These are phyloP conservation scores for Symbiodinium pilosum DNA, from an alignment of 73 alveolate species.

Conservation along the genomic window DNA sequence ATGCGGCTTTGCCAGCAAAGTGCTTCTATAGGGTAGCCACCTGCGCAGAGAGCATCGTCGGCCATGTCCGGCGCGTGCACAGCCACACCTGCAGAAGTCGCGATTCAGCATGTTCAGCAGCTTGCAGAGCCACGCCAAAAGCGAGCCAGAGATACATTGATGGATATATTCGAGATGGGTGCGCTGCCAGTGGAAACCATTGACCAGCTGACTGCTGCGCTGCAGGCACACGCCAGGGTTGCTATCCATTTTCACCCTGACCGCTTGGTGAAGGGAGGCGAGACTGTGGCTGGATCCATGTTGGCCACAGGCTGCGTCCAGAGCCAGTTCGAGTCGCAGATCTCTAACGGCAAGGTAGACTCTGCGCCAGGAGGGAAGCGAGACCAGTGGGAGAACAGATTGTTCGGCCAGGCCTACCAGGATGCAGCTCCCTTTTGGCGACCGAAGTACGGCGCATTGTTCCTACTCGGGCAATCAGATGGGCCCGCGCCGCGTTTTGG, in stretches of 20 bases:
- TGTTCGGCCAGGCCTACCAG: constrained; percentile 14
- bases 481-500: constrained; percentile 27
- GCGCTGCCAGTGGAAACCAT: not conserved
- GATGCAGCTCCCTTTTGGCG: not conserved
- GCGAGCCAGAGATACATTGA: not conserved
- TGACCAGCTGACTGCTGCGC: not conserved
- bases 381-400: constrained; percentile 23
- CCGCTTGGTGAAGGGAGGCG: constrained; percentile 13
- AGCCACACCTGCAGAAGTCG: constrained; percentile 23
- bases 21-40: not conserved
- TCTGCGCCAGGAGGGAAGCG: not conserved
- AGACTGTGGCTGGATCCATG: constrained; percentile 23
- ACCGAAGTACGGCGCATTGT: not conserved
- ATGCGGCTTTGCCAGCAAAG: not conserved
- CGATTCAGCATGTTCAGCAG: not conserved
- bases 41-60: not conserved
- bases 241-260: constrained; percentile 18
- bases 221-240: not conserved
- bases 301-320: constrained; percentile 28
- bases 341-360: not conserved
- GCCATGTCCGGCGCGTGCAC: not conserved
- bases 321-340: constrained; percentile 45
- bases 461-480: constrained; percentile 5
- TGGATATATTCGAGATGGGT: not conserved
- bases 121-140: not conserved